These are phyloP conservation scores for Stramenopiles sp. DNA, from an alignment of 352 stramenopile genomes.

Conservation along the genomic window DNA sequence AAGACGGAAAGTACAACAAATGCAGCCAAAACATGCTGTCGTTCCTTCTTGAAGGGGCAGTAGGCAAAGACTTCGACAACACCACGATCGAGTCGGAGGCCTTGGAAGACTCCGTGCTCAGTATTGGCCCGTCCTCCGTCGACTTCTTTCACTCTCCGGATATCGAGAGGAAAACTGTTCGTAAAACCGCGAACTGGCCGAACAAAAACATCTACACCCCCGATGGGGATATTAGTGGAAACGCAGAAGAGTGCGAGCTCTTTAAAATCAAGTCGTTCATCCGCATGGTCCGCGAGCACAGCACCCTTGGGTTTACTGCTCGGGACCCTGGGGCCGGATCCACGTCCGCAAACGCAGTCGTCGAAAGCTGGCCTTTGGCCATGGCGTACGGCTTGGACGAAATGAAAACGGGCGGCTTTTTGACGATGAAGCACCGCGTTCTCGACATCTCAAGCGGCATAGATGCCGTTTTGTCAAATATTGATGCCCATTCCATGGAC, in stretches of 20 bases:
- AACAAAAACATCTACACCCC: background rate
- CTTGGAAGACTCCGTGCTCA: background rate
- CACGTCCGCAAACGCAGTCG: background rate
- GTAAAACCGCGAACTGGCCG: background rate
- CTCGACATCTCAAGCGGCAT: background rate
- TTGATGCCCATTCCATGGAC: background rate
- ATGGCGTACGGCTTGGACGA: background rate
- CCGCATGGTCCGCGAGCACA: background rate
- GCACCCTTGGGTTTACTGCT: background rate
- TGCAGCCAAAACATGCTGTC: background rate
- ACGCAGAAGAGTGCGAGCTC: background rate
- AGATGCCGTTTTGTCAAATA: background rate
- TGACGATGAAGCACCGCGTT: background rate
- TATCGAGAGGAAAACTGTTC: background rate
- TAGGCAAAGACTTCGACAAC: background rate
- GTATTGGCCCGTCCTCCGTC: background rate
- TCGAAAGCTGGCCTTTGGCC: background rate
- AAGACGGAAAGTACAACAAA: background rate
- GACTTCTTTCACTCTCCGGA: background rate
- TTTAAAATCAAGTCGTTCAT: constrained; percentile 3
- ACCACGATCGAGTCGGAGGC: background rate
- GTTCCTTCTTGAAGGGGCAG: background rate
- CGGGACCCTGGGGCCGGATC: background rate
- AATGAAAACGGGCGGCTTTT: background rate
- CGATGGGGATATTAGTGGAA: background rate